Conservation (phyloP, 2,329 filamentous ascomycete species). For the Ophioceras dolichostomum region DNA sequence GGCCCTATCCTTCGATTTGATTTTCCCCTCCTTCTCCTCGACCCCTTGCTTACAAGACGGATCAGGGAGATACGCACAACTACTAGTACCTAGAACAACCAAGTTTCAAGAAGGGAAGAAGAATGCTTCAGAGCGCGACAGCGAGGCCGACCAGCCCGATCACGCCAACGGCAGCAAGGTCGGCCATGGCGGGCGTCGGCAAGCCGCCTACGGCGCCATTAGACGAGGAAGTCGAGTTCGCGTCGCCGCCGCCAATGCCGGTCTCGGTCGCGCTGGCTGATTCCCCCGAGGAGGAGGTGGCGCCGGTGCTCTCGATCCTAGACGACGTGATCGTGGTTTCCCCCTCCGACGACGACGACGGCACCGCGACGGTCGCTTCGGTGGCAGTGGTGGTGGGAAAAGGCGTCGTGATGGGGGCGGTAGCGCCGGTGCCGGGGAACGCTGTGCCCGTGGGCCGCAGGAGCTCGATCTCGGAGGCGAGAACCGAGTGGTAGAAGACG, state of each 20-base stretch:
- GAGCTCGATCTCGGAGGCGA: constrained; percentile 3
- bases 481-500: constrained; percentile 3
- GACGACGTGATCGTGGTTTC: not conserved
- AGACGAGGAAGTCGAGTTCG: not conserved
- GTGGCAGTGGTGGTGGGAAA: not conserved
- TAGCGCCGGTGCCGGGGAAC: not conserved
- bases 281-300: too few species aligned
- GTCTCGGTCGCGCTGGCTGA: too few species aligned
- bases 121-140: not conserved
- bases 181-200: not conserved
- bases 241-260: not conserved
- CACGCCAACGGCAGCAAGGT: constrained; percentile 1
- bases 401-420: not conserved
- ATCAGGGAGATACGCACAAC: too few species aligned
- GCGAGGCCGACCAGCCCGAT: not conserved
- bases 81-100: too few species aligned
- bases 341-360: not conserved
- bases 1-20: not conserved
- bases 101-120: not conserved
- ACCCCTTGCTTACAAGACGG: not conserved
- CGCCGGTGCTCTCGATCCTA: not conserved
- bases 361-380: not conserved
- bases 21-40: not conserved
- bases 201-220: not conserved
- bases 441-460: not conserved